Base-by-base conservation (phyloP, 257 asterid genomes). In the Phtheirospermum japonicum region DNA sequence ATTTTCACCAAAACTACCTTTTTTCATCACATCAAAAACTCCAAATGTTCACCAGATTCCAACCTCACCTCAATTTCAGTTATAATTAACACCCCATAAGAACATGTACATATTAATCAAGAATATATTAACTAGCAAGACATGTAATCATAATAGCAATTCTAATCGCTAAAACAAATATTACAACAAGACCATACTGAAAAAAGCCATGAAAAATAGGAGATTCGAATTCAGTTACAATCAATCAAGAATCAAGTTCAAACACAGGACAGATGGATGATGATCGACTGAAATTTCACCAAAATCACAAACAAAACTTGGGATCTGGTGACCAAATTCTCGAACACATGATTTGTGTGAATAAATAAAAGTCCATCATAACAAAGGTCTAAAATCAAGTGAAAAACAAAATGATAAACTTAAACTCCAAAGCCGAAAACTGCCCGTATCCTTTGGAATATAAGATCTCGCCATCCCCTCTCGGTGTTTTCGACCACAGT, bases 401-500 rank as follows among this genome's bases (percentile, higher is more conserved):
- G 11, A 36, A 36, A 36, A 1, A 9, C 42, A 36, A 36, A 36
- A 36, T 36, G 49, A 42, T 4, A 42, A 42, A 4, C n/a, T 74
- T 73, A 82, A n/a, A 79, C 64, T 52, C 89, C 77, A 40, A 82
- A 82, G n/a, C 89, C 88, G 51, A 82, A 82, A 48, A 79, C 85
- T 11, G 83, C 77, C 1, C 85, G 76, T 14, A 93, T 89, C 82
- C 70, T 89, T 82, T 89, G 83, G 76, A 93, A 93, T 57, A 93
- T 89, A 26, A 85, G 94, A 79, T 93, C 96, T 43, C 99, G 52
- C 97, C 97, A 93, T 76, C 99, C 96, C 64, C 89, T 81, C 86
- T 93, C 97, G 0, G 97, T 87, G 39, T 93, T 93, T 68, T 93
- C 99, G 40, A 93, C 92, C 66, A 93, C 97, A 10, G 99, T 89